Conservation (phyloP, 345 rosid genomes). For the Hibiscus syriacus region DNA sequence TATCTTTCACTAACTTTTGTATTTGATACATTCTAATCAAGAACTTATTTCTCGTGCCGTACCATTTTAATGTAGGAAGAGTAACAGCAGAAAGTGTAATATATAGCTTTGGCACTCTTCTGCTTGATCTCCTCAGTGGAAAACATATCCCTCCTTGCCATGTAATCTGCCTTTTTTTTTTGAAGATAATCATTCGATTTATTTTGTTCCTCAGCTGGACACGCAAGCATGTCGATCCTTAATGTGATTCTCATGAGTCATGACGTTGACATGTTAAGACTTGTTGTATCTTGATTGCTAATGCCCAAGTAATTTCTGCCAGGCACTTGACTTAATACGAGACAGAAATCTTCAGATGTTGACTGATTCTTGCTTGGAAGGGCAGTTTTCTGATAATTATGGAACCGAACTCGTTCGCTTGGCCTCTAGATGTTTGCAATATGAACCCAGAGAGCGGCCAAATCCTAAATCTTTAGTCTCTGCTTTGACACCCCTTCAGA, state of each 20-base stretch:
- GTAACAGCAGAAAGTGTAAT: background rate
- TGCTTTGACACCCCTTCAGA: constrained; percentile 72
- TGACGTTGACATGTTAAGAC: background rate
- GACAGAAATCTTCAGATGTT: constrained; percentile 77
- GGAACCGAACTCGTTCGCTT: constrained; percentile 68
- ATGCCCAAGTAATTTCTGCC: constrained; percentile 14
- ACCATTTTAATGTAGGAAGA: background rate
- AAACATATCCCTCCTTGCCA: background rate
- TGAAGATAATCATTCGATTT: background rate
- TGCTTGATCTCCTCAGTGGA: background rate
- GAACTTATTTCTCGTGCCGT: background rate
- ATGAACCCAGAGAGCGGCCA: constrained; percentile 81
- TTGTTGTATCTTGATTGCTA: background rate
- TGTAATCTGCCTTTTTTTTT: background rate
- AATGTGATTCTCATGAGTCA: background rate
- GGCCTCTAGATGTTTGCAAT: constrained; percentile 75
- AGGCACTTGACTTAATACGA: constrained; percentile 89
- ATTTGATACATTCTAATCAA: background rate
- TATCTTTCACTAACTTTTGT: background rate
- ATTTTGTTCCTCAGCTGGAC: background rate
- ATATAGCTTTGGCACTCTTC: background rate
- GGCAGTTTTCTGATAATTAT: constrained; percentile 66
- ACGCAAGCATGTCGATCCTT: background rate
- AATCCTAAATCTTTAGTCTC: constrained; percentile 59
- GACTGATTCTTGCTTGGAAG: constrained; percentile 83